These are phyloP conservation scores for Verticillium isaacii DNA, from an alignment of 2,329 filamentous ascomycete genomes.

Conservation along the genomic window DNA sequence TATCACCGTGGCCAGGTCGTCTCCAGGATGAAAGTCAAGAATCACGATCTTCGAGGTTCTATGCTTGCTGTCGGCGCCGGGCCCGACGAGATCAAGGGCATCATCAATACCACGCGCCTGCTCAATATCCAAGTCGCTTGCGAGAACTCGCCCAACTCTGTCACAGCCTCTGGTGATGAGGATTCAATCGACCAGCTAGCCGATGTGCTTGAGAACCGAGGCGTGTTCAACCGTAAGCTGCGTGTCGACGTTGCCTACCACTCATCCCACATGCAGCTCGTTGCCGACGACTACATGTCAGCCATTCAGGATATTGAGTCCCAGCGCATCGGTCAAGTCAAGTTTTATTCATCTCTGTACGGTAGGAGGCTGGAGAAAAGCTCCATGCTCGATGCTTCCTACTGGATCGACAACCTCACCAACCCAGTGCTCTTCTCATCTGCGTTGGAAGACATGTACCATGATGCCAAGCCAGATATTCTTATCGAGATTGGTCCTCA, in stretches of 20 bases:
- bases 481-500: slow-evolving; percentile 43
- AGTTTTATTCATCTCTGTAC: slow-evolving; percentile 36
- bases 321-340: slow-evolving; percentile 13
- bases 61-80: slow-evolving; percentile 37
- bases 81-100: slow-evolving; percentile 17
- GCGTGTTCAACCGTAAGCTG: slow-evolving; percentile 41
- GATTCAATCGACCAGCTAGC: slow-evolving; percentile 22
- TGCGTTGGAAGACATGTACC: not conserved
- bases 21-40: too few species aligned
- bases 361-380: slow-evolving; percentile 18
- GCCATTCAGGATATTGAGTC: slow-evolving; percentile 21
- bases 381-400: slow-evolving; percentile 23
- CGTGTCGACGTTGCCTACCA: slow-evolving; percentile 49
- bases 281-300: slow-evolving; percentile 40
- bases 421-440: slow-evolving; percentile 36
- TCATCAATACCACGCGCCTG: slow-evolving; percentile 4
- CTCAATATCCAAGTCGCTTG: slow-evolving; percentile 15
- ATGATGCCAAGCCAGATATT: slow-evolving; percentile 2
- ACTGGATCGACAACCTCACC: slow-evolving; percentile 40
- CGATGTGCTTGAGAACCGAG: slow-evolving; percentile 17
- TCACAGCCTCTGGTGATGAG: slow-evolving; percentile 19
- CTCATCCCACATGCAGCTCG: slow-evolving; percentile 47
- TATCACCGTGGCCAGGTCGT: slow-evolving; percentile 26
- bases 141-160: slow-evolving; percentile 20
- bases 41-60: not conserved